Percentiles rank a stretch among this genome's conserved stretches.
phyloP scores from a whole-genome alignment of 352 stramenopile species.

The Globisporangium canariense region DNA sequence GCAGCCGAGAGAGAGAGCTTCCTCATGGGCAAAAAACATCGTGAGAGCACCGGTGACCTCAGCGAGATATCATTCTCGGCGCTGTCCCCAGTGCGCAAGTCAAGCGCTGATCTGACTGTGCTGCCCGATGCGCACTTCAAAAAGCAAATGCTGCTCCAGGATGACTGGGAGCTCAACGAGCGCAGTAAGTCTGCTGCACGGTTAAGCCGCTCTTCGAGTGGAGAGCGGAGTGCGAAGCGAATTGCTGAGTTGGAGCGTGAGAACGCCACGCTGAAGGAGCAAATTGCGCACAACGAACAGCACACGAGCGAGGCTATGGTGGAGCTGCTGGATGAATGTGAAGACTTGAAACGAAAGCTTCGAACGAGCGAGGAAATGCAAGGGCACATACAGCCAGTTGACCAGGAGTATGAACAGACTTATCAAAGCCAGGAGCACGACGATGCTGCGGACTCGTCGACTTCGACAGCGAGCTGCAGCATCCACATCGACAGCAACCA shows the following conservation, averaged over 20 bases:
- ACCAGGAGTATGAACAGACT: neutral
- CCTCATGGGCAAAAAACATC: neutral
- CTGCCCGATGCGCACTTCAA: constrained; percentile 4
- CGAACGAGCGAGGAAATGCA: constrained; percentile 7
- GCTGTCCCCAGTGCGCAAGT: constrained; percentile 15
- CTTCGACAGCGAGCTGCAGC: neutral
- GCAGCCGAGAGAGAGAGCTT: constrained; percentile 5
- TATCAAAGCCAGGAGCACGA: neutral
- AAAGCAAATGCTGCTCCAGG: constrained; percentile 10
- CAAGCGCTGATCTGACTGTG: constrained; percentile 7
- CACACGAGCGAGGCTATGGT: constrained; percentile 1
- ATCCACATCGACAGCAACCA: constrained; percentile 7
- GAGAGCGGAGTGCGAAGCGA: neutral
- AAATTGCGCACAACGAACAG: constrained; percentile 1
- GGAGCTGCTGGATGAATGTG: constrained; percentile 15
- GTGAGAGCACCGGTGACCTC: neutral
- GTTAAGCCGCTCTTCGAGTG: neutral
- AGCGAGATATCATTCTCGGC: constrained; percentile 17
- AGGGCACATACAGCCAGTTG: neutral
- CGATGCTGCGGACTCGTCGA: neutral
- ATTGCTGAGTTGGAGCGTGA: constrained; percentile 13
- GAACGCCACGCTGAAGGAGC: constrained; percentile 9
- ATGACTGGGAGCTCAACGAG: constrained; percentile 8
- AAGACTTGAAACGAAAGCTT: constrained; percentile 10
- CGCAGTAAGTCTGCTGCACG: neutral